These are phyloP conservation scores for Helianthus tuberosus DNA, from an alignment of 129 eudicot genomes.

Conservation along the genomic window DNA sequence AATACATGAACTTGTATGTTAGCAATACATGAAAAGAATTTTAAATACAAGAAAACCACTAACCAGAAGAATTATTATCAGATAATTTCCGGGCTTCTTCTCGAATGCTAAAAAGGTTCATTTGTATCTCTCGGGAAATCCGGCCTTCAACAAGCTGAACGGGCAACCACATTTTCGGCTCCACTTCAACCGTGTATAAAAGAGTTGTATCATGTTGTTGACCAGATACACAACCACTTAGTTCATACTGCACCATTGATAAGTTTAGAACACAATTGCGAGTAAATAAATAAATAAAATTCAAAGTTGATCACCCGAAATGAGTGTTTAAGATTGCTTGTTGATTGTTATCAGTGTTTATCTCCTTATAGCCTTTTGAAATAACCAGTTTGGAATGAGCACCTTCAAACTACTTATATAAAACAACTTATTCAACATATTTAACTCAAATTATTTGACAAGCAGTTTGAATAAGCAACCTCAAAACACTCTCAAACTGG, in stretches of 20 bases:
- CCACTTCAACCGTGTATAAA: conserved; percentile 65
- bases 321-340: neutral
- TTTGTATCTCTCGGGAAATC: conserved; percentile 63
- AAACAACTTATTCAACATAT: neutral
- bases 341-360: neutral
- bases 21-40: conserved; percentile 15
- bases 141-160: conserved; percentile 82
- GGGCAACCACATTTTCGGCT: conserved; percentile 88
- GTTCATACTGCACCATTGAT: conserved; percentile 38
- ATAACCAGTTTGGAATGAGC: neutral
- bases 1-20: neutral
- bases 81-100: conserved; percentile 49
- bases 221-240: conserved; percentile 22
- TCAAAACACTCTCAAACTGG: neutral
- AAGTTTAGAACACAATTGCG: neutral
- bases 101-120: conserved; percentile 68
- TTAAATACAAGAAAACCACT: conserved; percentile 13
- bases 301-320: neutral
- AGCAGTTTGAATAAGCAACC: neutral
- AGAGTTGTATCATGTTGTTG: conserved; percentile 55
- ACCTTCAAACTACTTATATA: neutral
- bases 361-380: neutral
- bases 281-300: neutral
- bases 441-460: neutral
- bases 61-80: conserved; percentile 12